These are phyloP conservation scores for Thalassiosira profunda DNA, from an alignment of 108 stramenopile genomes.

Conservation along the genomic window DNA sequence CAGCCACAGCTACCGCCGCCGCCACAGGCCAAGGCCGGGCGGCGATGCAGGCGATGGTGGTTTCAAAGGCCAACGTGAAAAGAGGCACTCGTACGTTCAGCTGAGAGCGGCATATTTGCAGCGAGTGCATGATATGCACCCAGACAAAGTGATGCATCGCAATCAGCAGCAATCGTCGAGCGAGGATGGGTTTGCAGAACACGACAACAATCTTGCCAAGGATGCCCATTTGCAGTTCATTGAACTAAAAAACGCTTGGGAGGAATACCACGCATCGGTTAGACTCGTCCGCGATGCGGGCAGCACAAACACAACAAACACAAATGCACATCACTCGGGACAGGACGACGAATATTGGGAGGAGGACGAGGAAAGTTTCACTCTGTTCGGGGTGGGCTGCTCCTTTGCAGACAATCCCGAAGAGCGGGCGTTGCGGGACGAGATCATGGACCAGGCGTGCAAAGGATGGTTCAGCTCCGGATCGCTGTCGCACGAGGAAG, in stretches of 20 bases:
- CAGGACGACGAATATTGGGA: neutral
- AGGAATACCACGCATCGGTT: slow-evolving; percentile 58
- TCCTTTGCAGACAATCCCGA: slow-evolving; percentile 77
- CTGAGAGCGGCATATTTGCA: slow-evolving; percentile 67
- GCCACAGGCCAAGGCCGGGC: too few species aligned
- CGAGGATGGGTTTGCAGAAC: neutral
- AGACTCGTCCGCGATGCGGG: neutral
- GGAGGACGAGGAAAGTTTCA: slow-evolving; percentile 62
- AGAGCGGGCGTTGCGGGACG: slow-evolving; percentile 57
- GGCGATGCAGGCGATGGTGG: too few species aligned
- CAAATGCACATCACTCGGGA: slow-evolving; percentile 5
- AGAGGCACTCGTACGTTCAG: slow-evolving; percentile 47
- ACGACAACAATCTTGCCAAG: too few species aligned
- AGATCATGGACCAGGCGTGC: slow-evolving; percentile 88
- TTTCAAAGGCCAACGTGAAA: too few species aligned
- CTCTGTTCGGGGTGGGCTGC: slow-evolving; percentile 88
- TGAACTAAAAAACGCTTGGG: slow-evolving; percentile 76
- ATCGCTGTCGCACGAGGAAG: slow-evolving; percentile 25
- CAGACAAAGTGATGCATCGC: too few species aligned
- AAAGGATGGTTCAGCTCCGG: slow-evolving; percentile 87
- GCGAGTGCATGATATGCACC: slow-evolving; percentile 70
- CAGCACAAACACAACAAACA: too few species aligned
- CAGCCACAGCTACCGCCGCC: neutral
- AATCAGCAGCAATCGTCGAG: too few species aligned
- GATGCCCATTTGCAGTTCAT: slow-evolving; percentile 55